phyloP scores from a whole-genome alignment of 2,329 filamentous ascomycete species.

The Colletotrichum limetticola region DNA sequence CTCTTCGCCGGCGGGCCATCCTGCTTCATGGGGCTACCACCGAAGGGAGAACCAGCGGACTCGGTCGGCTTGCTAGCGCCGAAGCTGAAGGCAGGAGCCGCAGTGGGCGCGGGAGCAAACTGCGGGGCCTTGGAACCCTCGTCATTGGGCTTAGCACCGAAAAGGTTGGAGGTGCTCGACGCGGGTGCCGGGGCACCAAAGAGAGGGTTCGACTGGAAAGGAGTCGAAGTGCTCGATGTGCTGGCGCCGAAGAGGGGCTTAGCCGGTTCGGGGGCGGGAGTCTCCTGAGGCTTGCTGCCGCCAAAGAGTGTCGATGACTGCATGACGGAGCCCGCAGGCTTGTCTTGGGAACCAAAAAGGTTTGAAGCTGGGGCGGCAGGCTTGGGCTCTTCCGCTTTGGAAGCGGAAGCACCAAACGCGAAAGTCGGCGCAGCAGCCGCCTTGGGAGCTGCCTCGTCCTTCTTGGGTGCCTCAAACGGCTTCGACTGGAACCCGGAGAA shows the following conservation, averaged over 20 bases:
- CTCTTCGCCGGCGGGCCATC: constrained; percentile 48
- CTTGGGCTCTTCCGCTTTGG: constrained; percentile 31
- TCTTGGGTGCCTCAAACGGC: constrained; percentile 39
- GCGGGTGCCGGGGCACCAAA: constrained; percentile 39
- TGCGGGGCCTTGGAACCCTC: constrained; percentile 19
- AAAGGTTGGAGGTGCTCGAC: constrained; percentile 40
- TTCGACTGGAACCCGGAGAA: constrained; percentile 48
- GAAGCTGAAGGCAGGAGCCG: constrained; percentile 48
- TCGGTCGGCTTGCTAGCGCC: constrained; percentile 40
- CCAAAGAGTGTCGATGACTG: constrained; percentile 53
- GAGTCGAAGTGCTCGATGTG: constrained; percentile 24
- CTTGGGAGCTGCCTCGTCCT: constrained; percentile 25
- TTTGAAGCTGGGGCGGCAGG: constrained; percentile 37
- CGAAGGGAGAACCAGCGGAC: constrained; percentile 49
- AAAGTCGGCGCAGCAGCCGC: constrained; percentile 28
- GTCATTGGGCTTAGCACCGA: constrained; percentile 39
- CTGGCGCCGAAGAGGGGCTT: constrained; percentile 41
- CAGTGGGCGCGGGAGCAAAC: constrained; percentile 25
- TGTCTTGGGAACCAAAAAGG: constrained; percentile 39
- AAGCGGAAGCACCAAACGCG: constrained; percentile 30
- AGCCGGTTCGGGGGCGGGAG: constrained; percentile 40
- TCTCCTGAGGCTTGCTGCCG: constrained; percentile 44
- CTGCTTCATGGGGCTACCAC: constrained; percentile 56
- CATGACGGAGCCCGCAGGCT: constrained; percentile 37
- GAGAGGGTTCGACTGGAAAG: constrained; percentile 32